Base-by-base conservation (phyloP, 2,329 filamentous ascomycete species). In the Fusarium agapanthi region DNA sequence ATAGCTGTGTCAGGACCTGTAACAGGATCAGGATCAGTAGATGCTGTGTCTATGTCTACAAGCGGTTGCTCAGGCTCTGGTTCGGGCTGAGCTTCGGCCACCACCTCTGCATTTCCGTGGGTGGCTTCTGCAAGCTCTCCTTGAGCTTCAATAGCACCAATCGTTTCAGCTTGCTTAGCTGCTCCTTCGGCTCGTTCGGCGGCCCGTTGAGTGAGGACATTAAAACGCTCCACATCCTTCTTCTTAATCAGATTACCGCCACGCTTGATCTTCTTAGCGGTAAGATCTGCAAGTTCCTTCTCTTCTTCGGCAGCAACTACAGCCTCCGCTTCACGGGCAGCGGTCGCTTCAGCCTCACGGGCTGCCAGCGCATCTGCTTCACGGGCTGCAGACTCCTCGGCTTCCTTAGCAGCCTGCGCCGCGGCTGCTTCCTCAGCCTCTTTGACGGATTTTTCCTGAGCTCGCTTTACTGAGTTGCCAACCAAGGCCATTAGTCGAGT, bases 311-410 rank as follows among this genome's bases (percentile, higher is more conserved):
- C 78, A 40, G 76, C 74, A 22, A 63, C 71, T 34, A 75, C 75
- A 48, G 73, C 77, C 74, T 81, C 70, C 63, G 80, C 76, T 71
- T 81, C 77, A 40, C 54, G 65, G 14, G 65, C 70, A 15, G 67
- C 74, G 20, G 69, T 61, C 14, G 57, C 72, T 59, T 74, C 56
- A 37, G 69, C 69, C 26, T 73, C 69, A 18, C 47, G 58, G 18
- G 71, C 58, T 41, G 71, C 71, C 35, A 50, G 37, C 34, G 69
- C 68, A 47, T 70, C 68, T 9, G 63, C 74, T 48, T 76, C 73
- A 34, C 50, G 64, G n/a, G 68, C 72, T 54, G 67, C 72, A 32
- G 80, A 74, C 75, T 81, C 77, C 43, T 77, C 72, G 7, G 67
- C 69, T 45, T 75, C 74, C 38, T 58, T 69, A 12, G 61, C 70